Percentiles rank a stretch among this genome's conserved stretches.
Conservation (phyloP, 108 stramenopile genomes). For the Poteriospumella lacustris region DNA sequence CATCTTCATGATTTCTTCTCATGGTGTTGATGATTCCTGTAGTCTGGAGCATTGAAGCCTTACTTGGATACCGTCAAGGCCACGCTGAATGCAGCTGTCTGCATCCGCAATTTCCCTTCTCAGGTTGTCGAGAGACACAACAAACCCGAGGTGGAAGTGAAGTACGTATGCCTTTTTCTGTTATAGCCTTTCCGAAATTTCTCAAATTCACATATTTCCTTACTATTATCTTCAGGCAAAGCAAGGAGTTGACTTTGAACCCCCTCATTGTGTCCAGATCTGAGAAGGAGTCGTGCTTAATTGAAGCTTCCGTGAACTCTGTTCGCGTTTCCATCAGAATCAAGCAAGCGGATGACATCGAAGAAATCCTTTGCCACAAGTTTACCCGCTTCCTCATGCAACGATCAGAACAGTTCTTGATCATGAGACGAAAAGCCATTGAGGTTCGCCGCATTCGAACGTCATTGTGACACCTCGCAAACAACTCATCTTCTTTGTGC, state of each 20-base stretch:
- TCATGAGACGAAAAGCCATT: slow-evolving; percentile 56
- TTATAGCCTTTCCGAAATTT: neutral
- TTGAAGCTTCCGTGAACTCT: slow-evolving; percentile 60
- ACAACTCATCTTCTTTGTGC: neutral
- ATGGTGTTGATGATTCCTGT: too few relatives aligned
- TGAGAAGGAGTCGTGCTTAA: slow-evolving; percentile 55
- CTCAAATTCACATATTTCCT: neutral
- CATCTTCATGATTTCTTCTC: too few relatives aligned
- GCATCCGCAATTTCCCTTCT: slow-evolving; percentile 63
- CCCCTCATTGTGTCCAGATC: slow-evolving; percentile 58
- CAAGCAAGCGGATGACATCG: slow-evolving; percentile 66
- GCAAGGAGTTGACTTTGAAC: slow-evolving; percentile 59
- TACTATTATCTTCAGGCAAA: slow-evolving; percentile 18
- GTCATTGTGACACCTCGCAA: neutral
- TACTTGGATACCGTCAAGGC: slow-evolving; percentile 50
- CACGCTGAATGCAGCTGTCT: slow-evolving; percentile 54
- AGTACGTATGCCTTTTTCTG: slow-evolving; percentile 24
- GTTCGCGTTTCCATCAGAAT: slow-evolving; percentile 59
- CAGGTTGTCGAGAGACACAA: slow-evolving; percentile 66
- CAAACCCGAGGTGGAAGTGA: slow-evolving; percentile 62
- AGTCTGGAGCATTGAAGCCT: slow-evolving; percentile 37
- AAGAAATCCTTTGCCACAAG: slow-evolving; percentile 57
- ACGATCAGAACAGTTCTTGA: slow-evolving; percentile 64
- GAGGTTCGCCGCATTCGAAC: neutral
- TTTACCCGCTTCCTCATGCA: slow-evolving; percentile 67